Percentiles rank a stretch among this genome's conserved stretches.
These are phyloP conservation scores for Fusarium gaditjirri DNA, from an alignment of 2,329 filamentous ascomycete species.

Conservation along the genomic window DNA sequence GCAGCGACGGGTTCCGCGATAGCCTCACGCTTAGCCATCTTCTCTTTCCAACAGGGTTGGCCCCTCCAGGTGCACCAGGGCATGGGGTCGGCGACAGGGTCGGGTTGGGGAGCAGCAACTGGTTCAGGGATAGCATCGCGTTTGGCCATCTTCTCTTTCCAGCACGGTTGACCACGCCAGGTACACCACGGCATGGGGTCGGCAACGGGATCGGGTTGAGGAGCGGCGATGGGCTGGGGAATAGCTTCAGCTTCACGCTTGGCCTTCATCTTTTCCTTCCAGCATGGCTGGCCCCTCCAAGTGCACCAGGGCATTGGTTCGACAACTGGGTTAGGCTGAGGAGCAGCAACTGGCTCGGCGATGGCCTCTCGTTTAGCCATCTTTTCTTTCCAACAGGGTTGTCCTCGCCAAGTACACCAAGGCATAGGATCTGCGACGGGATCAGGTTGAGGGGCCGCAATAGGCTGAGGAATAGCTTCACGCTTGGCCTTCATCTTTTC, in stretches of 20 bases:
- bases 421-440: neutral
- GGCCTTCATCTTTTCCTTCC: conserved; percentile 48
- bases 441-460: neutral
- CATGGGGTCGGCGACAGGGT: neutral
- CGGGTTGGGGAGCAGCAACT: neutral
- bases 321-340: conserved; percentile 16
- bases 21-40: conserved; percentile 32
- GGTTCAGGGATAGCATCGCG: neutral
- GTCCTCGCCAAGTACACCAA: conserved; percentile 9
- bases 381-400: conserved; percentile 17
- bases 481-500: conserved; percentile 43
- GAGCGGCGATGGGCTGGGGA: neutral
- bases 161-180: conserved; percentile 9
- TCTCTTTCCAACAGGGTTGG: conserved; percentile 54
- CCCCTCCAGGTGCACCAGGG: conserved; percentile 52
- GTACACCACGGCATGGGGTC: conserved; percentile 16
- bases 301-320: conserved; percentile 47
- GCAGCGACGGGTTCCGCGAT: neutral
- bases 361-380: neutral
- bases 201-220: neutral
- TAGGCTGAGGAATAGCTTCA: conserved; percentile 2
- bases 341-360: neutral
- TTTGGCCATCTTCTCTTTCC: conserved; percentile 8
- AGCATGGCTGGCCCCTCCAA: conserved; percentile 53
- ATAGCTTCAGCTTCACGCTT: conserved; percentile 4